Evolutionary conservation across 768 basidiomycete species (phyloP), one percentile per base, ranked within the genome.

Genomic region (Tricholoma terreum): DNA sequence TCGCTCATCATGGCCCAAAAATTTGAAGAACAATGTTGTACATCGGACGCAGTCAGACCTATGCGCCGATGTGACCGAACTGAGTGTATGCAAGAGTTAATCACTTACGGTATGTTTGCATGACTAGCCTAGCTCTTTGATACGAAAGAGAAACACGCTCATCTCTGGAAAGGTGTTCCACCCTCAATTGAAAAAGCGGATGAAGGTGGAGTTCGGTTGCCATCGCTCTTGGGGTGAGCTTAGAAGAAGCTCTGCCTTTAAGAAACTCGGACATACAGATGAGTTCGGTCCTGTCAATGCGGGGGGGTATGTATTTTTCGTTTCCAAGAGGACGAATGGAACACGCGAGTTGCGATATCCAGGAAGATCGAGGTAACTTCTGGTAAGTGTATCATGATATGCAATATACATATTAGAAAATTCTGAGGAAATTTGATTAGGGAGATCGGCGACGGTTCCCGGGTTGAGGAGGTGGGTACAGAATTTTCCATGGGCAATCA

Each of bases 1-100:
- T 84, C 82, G 17, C 67, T 77, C 70, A 82, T 78, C 70, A 84
- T 65, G 2, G 72, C 70, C 83, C 84, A 84, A 60, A 80, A 84
- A 49, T 68, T 75, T 0, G 76, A 65, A 14, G 81, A 77, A 58
- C 80, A 80, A 54, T 71, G 69, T 54, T 81, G 75, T 21, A 85
- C 73, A 60, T 84, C 83, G 4, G 70, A 69, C 9, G 73, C 73
- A 21, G 77, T 76, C 54, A 82, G 65, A 48, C 70, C 80, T 79
- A 58, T 7, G 30, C 6, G 22, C 31, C n/a, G 50, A n/a, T 42
- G 54, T 31, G 50, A 35, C 38, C 60, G 49, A 63, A 10, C 40
- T 10, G 21, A 27, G 40, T 46, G 17, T 38, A 54, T 27, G 54
- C 57, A 31, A 52, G 4, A 21, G 24, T 27, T 30, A 24, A 17